Conservation (phyloP, 2,329 filamentous ascomycete species). For the Myriosclerotinia curreyana region DNA sequence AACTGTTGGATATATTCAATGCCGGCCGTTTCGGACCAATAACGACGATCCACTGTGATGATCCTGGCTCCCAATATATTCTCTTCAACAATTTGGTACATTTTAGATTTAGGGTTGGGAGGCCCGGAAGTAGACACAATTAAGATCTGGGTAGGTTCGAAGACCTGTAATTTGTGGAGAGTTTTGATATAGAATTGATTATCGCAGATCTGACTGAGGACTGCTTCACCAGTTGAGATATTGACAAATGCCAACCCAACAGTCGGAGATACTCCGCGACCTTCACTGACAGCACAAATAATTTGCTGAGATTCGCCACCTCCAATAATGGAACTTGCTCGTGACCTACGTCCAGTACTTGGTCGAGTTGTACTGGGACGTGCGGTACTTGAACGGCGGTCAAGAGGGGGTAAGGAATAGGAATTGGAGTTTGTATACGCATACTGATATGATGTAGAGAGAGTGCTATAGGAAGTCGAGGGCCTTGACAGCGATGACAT, state of each 20-base stretch:
- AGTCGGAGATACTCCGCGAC: constrained; percentile 78
- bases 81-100: constrained; percentile 71
- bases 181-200: constrained; percentile 89
- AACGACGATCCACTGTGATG: constrained; percentile 67
- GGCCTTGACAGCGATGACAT: constrained; percentile 30
- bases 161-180: constrained; percentile 79
- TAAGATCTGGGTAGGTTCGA: constrained; percentile 75
- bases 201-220: constrained; percentile 88
- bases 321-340: constrained; percentile 40
- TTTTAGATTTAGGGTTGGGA: constrained; percentile 66
- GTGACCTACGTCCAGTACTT: constrained; percentile 36
- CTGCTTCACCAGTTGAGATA: constrained; percentile 75
- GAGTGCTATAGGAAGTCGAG: constrained; percentile 33
- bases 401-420: constrained; percentile 22
- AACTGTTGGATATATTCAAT: constrained; percentile 74
- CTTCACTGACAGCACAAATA: constrained; percentile 85
- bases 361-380: constrained; percentile 35
- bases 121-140: constrained; percentile 68
- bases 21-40: constrained; percentile 78
- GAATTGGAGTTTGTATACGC: constrained; percentile 37
- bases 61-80: constrained; percentile 62
- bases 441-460: constrained; percentile 34
- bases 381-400: constrained; percentile 33
- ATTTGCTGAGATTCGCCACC: constrained; percentile 62
- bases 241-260: constrained; percentile 88